These are phyloP conservation scores for Lathyrus oleraceus DNA, from an alignment of 306 rosid genomes.

Conservation along the genomic window DNA sequence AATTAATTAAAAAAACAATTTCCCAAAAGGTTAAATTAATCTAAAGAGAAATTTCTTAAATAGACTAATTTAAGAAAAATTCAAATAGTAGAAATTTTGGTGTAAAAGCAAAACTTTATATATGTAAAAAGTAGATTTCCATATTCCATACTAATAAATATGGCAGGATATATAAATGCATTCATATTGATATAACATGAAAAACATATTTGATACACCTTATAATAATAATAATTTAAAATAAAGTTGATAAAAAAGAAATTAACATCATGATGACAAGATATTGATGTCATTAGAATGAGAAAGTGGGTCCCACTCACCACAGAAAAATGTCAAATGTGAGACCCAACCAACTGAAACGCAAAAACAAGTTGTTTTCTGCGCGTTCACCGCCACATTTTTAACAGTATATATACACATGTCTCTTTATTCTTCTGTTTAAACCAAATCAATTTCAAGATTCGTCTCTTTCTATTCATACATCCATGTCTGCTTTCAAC, in stretches of 20 bases:
- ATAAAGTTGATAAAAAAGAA: not conserved
- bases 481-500: conserved; percentile 25
- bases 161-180: no score
- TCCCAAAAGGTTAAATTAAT: no score
- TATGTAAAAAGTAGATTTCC: no score
- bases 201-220: no score
- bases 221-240: no score
- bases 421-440: not conserved
- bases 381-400: conserved; percentile 5
- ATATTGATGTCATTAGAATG: conserved; percentile 38
- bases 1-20: no score
- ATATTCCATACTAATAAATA: no score
- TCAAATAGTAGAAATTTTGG: no score
- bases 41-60: no score
- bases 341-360: conserved; percentile 27
- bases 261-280: conserved; percentile 43
- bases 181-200: no score
- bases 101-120: no score
- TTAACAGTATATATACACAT: not conserved
- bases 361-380: not conserved
- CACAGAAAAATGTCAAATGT: conserved; percentile 32
- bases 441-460: not conserved
- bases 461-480: not conserved
- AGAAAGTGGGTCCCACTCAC: conserved; percentile 38
- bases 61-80: no score